Conservation (phyloP, 768 basidiomycete species). For the Boletus sensibilis region DNA sequence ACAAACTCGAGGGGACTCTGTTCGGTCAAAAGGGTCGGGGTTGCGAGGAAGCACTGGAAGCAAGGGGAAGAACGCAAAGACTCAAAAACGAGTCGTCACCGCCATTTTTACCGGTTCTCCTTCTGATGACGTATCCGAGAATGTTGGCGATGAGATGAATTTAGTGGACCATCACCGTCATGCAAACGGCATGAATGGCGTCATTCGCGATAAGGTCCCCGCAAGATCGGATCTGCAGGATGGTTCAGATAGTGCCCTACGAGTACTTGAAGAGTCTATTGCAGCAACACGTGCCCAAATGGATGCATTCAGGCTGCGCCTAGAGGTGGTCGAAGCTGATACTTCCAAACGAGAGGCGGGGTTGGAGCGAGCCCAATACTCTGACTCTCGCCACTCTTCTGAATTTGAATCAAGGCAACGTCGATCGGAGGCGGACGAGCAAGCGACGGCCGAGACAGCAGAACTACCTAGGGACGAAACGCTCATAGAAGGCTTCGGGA, state of each 20-base stretch:
- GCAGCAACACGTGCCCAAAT: constrained; percentile 23
- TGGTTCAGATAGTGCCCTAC: constrained; percentile 8
- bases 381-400: background rate
- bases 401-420: background rate
- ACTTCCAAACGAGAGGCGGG: constrained; percentile 15
- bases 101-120: constrained; percentile 30
- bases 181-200: background rate
- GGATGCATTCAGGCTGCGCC: constrained; percentile 26
- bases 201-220: background rate
- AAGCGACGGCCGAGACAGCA: background rate
- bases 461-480: background rate
- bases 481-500: background rate
- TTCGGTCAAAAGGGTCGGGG: constrained; percentile 1
- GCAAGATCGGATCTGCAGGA: background rate
- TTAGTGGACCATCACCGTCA: background rate
- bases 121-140: background rate
- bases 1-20: background rate
- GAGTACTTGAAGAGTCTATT: constrained; percentile 26
- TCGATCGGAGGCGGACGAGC: background rate
- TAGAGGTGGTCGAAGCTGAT: constrained; percentile 29
- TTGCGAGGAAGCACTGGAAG: constrained; percentile 6
- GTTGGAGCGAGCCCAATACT: background rate
- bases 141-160: background rate
- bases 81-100: constrained; percentile 26
- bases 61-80: constrained; percentile 5